Evolutionary conservation across 208 protist species (phyloP), one percentile per base, ranked within the genome.

Genomic region (Acanthamoeba triangularis): DNA sequence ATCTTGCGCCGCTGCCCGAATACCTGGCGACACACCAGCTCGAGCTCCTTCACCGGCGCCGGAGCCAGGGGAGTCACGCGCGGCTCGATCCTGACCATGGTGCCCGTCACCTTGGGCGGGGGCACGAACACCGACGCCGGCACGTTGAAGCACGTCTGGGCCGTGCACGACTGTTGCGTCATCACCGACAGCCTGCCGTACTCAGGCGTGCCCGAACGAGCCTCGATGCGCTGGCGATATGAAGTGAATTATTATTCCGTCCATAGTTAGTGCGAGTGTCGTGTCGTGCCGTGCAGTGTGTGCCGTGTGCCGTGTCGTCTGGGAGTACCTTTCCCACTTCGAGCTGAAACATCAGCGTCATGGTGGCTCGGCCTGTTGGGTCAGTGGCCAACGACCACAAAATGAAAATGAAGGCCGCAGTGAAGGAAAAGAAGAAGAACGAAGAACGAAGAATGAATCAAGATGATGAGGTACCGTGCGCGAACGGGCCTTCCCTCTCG

Each of bases 301-400:
- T 52, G 4, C 49, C 11, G 7, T 16, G 52, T 56, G 52, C 10
- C 16, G 52, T 56, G 52, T 56, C 16, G 52, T 56, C 14, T 16
- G 52, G 1, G 10, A 13, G 10, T 10, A 85, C 76, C 76, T 59
- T 44, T 6, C 84, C 84, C n/a, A 91, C 84, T 28, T 91, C 84
- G 35, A 72, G 52, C 37, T 91, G 84, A 33, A 91, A 91, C 84
- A 91, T 74, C 28, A 91, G 84, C 16, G 84, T 91, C 84, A 91
- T 91, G 35, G 11, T 44, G 14, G 84, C 54, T 33, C 84, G n/a
- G 56, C 84, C 84, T 85, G 35, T 90, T n/a, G 20, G 7, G 7
- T 4, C 18, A 41, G 41, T 49, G 5, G 74, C 5, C 35, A 82
- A 44, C 5, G 20, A 82, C 3, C 13, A 41, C 20, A 82, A n/a